phyloP scores from a whole-genome alignment of 83 land plant genomes.

The Thuja plicata region DNA sequence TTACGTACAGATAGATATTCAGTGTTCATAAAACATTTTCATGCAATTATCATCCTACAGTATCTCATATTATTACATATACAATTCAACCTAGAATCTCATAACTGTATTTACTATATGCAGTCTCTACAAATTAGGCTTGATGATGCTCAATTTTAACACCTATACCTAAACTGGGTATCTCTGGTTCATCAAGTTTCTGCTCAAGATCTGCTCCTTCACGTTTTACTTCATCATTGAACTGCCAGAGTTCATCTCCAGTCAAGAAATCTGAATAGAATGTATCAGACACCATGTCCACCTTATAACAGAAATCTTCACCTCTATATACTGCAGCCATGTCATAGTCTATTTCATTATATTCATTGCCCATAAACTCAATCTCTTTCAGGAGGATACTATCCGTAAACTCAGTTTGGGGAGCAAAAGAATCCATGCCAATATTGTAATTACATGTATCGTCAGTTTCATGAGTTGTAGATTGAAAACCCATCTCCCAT shows the following conservation, averaged over 20 bases:
- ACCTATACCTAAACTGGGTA: not conserved
- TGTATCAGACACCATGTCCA: not conserved
- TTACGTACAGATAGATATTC: no score
- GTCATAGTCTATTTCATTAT: not conserved
- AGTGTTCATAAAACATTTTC: no score
- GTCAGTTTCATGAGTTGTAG: no score
- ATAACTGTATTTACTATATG: not conserved
- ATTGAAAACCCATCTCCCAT: not conserved
- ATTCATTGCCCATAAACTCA: not conserved
- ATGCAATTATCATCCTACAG: no score
- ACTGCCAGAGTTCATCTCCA: not conserved
- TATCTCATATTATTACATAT: no score
- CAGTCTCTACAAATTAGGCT: not conserved
- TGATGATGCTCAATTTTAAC: not conserved
- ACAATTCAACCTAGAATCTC: not conserved
- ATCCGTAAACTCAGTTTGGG: not conserved
- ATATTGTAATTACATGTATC: not conserved
- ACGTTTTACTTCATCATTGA: not conserved
- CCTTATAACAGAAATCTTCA: not conserved
- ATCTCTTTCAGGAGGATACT: not conserved
- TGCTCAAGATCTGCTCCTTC: not conserved
- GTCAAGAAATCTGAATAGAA: not conserved
- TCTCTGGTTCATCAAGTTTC: not conserved
- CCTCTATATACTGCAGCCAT: not conserved
- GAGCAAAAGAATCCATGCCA: not conserved